Percentiles rank a stretch among this genome's conserved stretches.
Evolutionary conservation across 148 eudicot species (phyloP).

Genomic region (Rhododendron henanense): DNA sequence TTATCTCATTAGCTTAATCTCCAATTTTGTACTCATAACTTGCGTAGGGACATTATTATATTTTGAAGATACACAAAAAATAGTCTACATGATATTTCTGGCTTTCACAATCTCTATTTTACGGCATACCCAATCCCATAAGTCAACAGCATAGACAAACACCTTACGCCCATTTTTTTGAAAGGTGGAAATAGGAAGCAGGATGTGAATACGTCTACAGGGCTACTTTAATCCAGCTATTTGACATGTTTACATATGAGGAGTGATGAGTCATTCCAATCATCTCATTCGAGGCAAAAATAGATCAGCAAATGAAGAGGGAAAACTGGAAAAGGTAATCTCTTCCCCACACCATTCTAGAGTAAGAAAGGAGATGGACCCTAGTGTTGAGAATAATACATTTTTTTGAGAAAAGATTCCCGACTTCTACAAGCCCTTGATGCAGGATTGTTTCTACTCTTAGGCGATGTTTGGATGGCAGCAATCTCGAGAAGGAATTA

Average conservation of each 20-base stretch:
- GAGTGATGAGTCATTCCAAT: neutral
- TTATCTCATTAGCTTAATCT: neutral
- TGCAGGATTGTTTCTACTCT: neutral
- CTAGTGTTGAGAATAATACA: neutral
- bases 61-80: slow-evolving; percentile 2
- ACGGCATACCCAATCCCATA: neutral
- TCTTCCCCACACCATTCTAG: neutral
- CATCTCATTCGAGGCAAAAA: neutral
- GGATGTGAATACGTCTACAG: neutral
- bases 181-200: neutral
- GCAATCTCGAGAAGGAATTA: neutral
- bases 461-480: neutral
- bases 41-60: neutral
- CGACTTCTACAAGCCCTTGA: neutral
- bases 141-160: neutral
- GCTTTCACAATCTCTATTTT: neutral
- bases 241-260: neutral
- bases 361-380: neutral
- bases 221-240: neutral
- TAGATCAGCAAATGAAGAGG: neutral
- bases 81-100: neutral
- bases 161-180: neutral
- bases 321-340: neutral
- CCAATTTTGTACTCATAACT: neutral
- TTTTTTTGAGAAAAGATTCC: neutral